Conservation (phyloP, 2,329 filamentous ascomycete genomes). For the Ceratocystiopsis minuta region DNA sequence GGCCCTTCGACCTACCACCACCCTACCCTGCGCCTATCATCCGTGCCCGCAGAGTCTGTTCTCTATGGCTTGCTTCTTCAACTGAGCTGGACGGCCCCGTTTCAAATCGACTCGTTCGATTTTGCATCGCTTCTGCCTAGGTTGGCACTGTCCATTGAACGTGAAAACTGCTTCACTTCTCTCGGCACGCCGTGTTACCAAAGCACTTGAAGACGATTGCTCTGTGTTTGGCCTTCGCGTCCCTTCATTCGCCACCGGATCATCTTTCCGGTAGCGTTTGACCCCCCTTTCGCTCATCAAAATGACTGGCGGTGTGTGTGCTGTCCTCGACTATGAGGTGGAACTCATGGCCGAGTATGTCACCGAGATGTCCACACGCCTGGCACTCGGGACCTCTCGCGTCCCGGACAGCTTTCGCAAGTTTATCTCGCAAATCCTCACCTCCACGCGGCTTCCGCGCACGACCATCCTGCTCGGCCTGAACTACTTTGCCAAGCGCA, state of each 20-base stretch:
- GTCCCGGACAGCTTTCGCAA: slow-evolving; percentile 53
- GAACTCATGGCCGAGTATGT: slow-evolving; percentile 92
- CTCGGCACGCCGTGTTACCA: slow-evolving; percentile 14
- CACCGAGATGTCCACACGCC: slow-evolving; percentile 59
- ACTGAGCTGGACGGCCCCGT: not conserved
- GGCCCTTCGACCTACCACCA: too few relatives aligned
- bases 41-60: slow-evolving; percentile 5
- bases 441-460: slow-evolving; percentile 74
- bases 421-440: slow-evolving; percentile 80
- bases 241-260: not conserved
- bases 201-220: slow-evolving; percentile 23
- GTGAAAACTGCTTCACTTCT: slow-evolving; percentile 4
- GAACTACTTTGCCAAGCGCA: slow-evolving; percentile 71
- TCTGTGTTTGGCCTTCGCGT: slow-evolving; percentile 4
- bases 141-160: too few relatives aligned
- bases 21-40: not conserved
- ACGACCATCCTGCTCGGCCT: slow-evolving; percentile 82
- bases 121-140: slow-evolving; percentile 20
- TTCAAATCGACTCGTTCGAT: slow-evolving; percentile 7
- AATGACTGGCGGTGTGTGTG: slow-evolving; percentile 71
- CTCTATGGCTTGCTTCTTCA: slow-evolving; percentile 17
- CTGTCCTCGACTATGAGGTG: slow-evolving; percentile 92
- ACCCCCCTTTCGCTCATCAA: slow-evolving; percentile 18
- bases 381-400: slow-evolving; percentile 39
- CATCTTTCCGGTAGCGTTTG: slow-evolving; percentile 1